Evolutionary conservation across 2,329 filamentous ascomycete genomes (phyloP), one percentile per base, ranked within the genome.

Genomic region (Monilinia fructicola): DNA sequence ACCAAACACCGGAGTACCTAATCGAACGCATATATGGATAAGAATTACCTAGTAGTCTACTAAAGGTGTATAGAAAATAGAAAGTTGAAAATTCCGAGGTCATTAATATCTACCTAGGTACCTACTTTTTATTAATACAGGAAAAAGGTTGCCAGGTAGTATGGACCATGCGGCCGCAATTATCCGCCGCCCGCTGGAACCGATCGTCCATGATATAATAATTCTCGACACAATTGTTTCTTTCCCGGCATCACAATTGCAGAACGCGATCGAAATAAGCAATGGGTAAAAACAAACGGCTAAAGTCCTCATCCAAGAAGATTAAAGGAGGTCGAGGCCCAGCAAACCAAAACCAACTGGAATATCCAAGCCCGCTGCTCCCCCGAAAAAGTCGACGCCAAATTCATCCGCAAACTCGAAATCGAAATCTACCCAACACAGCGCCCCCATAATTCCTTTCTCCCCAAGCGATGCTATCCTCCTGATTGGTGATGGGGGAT

Each of bases 401-500:
- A 46, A 46, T 35, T 3, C 12, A 21, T 46, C 42, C 42, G 42
- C 16, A 46, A 46, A 46, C 42, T 21, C 42, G 21, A 46, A 46
- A 18, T 21, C 42, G 5, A 67, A 67, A 54, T 23, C 54, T 58
- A 42, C 50, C 9, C 74, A 76, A 63, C 75, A 78, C 64, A 72
- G 74, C 70, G 78, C 78, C 70, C 86, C 82, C 31, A 84, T 80
- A 4, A 87, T 93, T 28, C 91, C 91, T 21, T 93, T 94, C 77
- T 77, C 82, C 31, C 79, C 84, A 50, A 79, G 84, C 72, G 86
- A 93, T 71, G 80, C 84, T 72, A 92, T 94, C 69, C 85, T 95
- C 9, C 84, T 94, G 3, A 79, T 94, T 62, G 91, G 91, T 73
- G 91, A 95, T 76, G 91, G 87, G 87, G 71, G 91, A 96, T 78